Conservation (phyloP, 2,329 filamentous ascomycete species). For the Colletotrichum sp. region DNA sequence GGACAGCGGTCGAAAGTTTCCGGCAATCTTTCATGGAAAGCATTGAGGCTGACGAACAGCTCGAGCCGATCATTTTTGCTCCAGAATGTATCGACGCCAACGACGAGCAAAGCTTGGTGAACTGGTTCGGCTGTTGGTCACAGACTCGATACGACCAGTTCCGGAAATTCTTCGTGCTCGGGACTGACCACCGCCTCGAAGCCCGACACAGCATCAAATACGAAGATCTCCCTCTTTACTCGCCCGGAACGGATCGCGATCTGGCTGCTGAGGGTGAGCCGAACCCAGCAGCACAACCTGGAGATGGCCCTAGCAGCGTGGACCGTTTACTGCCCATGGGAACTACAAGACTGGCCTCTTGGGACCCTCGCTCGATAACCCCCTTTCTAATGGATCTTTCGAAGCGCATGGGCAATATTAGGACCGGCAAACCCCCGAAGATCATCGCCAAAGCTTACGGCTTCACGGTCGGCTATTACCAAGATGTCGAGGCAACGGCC, state of each 20-base stretch:
- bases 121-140: slow-evolving; percentile 68
- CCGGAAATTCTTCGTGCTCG: slow-evolving; percentile 61
- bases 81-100: slow-evolving; percentile 55
- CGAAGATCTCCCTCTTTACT: slow-evolving; percentile 5
- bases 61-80: slow-evolving; percentile 48
- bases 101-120: slow-evolving; percentile 67
- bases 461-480: slow-evolving; percentile 46
- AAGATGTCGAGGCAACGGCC: slow-evolving; percentile 37
- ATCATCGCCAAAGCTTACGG: slow-evolving; percentile 36
- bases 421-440: slow-evolving; percentile 27
- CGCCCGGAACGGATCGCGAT: slow-evolving; percentile 13
- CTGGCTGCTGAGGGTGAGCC: background rate
- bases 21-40: slow-evolving; percentile 26
- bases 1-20: slow-evolving; percentile 15
- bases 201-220: background rate
- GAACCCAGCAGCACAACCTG: background rate
- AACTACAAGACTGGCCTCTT: slow-evolving; percentile 20
- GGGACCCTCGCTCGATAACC: background rate
- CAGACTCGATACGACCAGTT: slow-evolving; percentile 52
- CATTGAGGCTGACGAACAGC: slow-evolving; percentile 36
- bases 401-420: background rate
- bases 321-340: background rate
- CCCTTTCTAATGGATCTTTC: background rate
- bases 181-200: slow-evolving; percentile 38
- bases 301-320: background rate